phyloP scores from a whole-genome alignment of 257 asterid species.

The Cynanchum wilfordii region DNA sequence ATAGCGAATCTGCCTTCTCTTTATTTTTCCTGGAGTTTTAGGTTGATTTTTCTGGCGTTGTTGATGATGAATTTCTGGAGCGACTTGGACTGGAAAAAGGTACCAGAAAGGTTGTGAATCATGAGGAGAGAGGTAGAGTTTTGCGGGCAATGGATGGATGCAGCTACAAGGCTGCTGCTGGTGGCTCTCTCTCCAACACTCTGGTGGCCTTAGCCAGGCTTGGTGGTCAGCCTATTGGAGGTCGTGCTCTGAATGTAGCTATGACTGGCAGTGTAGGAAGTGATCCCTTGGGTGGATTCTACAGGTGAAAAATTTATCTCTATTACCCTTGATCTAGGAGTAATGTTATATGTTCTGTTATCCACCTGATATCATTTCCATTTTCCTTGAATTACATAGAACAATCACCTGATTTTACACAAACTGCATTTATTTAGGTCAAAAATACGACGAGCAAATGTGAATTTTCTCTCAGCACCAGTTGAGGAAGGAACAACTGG shows the following conservation, averaged over 20 bases:
- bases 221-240: slow-evolving; percentile 63
- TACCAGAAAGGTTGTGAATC: slow-evolving; percentile 82
- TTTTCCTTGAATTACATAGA: not conserved
- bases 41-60: slow-evolving; percentile 98
- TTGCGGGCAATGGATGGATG: slow-evolving; percentile 96
- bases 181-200: slow-evolving; percentile 95
- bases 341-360: not conserved
- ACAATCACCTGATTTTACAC: not conserved
- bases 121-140: slow-evolving; percentile 90
- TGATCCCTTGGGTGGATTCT: slow-evolving; percentile 93
- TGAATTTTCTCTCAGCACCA: slow-evolving; percentile 78
- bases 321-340: too few relatives aligned
- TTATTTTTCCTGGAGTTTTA: slow-evolving; percentile 20
- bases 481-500: slow-evolving; percentile 94
- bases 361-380: not conserved
- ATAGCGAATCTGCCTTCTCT: not conserved
- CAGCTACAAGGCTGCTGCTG: slow-evolving; percentile 97
- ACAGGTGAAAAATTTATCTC: slow-evolving; percentile 41
- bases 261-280: slow-evolving; percentile 97
- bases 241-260: slow-evolving; percentile 70
- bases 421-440: slow-evolving; percentile 40
- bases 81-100: slow-evolving; percentile 80
- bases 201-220: slow-evolving; percentile 97
- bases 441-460: slow-evolving; percentile 85
- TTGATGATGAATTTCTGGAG: slow-evolving; percentile 67